Evolutionary conservation across 2,329 filamentous ascomycete genomes (phyloP).

Genomic region (Pestalotiopsis sp.): DNA sequence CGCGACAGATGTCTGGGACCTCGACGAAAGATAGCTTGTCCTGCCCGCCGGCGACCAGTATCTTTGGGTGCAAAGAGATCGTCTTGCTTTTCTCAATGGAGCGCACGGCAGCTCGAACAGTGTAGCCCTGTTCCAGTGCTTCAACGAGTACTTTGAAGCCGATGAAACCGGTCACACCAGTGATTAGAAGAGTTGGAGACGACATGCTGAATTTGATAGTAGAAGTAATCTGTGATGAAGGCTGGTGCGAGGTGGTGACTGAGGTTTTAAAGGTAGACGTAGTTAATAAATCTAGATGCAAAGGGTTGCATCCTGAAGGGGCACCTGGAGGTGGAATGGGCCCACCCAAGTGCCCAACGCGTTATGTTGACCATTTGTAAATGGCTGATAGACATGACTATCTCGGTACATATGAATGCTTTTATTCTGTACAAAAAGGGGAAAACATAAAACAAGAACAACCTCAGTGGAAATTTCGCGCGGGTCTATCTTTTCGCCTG

Average conservation of each 20-base stretch:
- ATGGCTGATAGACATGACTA: no score
- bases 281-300: neutral
- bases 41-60: constrained; percentile 10
- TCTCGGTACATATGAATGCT: neutral
- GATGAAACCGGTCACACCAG: constrained; percentile 33
- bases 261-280: neutral
- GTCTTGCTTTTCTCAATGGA: constrained; percentile 14
- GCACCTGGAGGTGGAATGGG: neutral
- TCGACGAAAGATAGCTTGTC: constrained; percentile 28
- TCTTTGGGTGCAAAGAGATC: neutral
- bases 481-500: neutral
- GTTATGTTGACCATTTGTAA: neutral
- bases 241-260: neutral
- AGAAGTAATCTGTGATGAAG: neutral
- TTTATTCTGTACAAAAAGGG: no score
- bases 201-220: neutral
- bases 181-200: constrained; percentile 25
- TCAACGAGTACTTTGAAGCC: constrained; percentile 30
- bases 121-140: constrained; percentile 27
- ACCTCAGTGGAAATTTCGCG: no score
- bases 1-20: constrained; percentile 38
- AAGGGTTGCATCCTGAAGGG: neutral
- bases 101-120: constrained; percentile 33
- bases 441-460: neutral
- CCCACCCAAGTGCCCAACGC: neutral